Evolutionary conservation across 768 basidiomycete species (phyloP).

Genomic region (Kwoniella sp.): DNA sequence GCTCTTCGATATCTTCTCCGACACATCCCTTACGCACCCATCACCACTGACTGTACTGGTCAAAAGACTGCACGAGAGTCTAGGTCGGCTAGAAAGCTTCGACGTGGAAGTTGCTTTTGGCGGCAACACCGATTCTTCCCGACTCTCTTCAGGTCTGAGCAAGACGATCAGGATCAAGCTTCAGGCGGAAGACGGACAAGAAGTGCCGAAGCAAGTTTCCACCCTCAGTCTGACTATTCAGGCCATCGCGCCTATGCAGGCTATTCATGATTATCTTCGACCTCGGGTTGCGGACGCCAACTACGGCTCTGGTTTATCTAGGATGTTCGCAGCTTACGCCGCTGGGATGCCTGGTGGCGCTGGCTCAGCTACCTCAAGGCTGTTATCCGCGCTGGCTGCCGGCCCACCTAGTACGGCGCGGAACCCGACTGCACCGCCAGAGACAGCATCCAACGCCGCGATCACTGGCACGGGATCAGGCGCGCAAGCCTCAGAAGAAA

Average conservation of each 20-base stretch:
- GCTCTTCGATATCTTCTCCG: constrained; percentile 70
- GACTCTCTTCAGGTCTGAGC: constrained; percentile 83
- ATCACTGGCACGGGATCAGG: no score
- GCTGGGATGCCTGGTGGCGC: constrained; percentile 62
- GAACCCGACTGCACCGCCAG: not conserved
- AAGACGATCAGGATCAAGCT: constrained; percentile 84
- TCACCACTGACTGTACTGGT: constrained; percentile 70
- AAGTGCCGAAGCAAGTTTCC: constrained; percentile 69
- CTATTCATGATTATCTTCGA: constrained; percentile 89
- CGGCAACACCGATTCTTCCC: constrained; percentile 53
- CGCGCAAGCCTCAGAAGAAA: no score
- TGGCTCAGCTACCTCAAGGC: constrained; percentile 27
- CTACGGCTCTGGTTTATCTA: constrained; percentile 59
- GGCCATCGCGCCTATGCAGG: constrained; percentile 96
- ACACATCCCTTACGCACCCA: constrained; percentile 54
- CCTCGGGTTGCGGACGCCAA: constrained; percentile 54
- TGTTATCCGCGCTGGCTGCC: constrained; percentile 35
- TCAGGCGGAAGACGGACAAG: constrained; percentile 81
- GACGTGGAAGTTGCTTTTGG: constrained; percentile 84
- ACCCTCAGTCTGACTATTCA: constrained; percentile 96
- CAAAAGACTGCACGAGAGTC: constrained; percentile 90
- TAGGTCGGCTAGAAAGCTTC: constrained; percentile 92
- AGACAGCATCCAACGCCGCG: not conserved
- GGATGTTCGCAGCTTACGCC: constrained; percentile 83
- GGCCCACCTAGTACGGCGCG: constrained; percentile 29